Conservation (phyloP, 768 basidiomycete genomes). For the Cyathus striatus region DNA sequence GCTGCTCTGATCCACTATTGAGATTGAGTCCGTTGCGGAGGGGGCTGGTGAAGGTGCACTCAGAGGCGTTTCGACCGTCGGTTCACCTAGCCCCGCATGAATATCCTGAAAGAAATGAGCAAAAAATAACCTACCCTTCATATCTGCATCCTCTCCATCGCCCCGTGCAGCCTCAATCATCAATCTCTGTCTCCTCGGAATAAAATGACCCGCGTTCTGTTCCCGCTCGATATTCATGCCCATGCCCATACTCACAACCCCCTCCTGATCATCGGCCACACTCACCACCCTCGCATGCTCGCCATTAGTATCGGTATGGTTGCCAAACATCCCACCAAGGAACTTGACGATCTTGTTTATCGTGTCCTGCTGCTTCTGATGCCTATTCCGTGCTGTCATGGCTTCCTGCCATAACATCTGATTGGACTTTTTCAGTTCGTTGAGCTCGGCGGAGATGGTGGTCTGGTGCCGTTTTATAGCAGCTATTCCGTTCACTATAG, state of each 20-base stretch:
- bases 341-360: conserved; percentile 95
- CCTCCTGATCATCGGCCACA: too few species aligned
- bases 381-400: conserved; percentile 65
- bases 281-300: conserved; percentile 23
- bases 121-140: conserved; percentile 14
- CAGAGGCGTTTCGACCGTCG: conserved; percentile 5
- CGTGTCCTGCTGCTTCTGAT: conserved; percentile 93
- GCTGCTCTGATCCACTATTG: too few species aligned
- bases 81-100: conserved; percentile 11
- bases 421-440: conserved; percentile 83
- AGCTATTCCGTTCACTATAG: conserved; percentile 78
- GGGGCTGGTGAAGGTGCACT: too few species aligned
- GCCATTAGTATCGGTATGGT: conserved; percentile 26
- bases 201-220: conserved; percentile 41
- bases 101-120: too few species aligned
- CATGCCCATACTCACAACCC: too few species aligned
- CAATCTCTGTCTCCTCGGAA: conserved; percentile 45
- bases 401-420: conserved; percentile 91
- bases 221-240: too few species aligned
- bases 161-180: conserved; percentile 61
- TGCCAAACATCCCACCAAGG: conserved; percentile 85
- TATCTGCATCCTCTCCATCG: conserved; percentile 26
- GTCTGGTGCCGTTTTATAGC: conserved; percentile 90
- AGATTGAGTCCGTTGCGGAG: too few species aligned
- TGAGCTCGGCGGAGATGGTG: conserved; percentile 84